These are phyloP conservation scores for Colletotrichum ledebouriae DNA, from an alignment of 2,329 filamentous ascomycete genomes.

Conservation along the genomic window DNA sequence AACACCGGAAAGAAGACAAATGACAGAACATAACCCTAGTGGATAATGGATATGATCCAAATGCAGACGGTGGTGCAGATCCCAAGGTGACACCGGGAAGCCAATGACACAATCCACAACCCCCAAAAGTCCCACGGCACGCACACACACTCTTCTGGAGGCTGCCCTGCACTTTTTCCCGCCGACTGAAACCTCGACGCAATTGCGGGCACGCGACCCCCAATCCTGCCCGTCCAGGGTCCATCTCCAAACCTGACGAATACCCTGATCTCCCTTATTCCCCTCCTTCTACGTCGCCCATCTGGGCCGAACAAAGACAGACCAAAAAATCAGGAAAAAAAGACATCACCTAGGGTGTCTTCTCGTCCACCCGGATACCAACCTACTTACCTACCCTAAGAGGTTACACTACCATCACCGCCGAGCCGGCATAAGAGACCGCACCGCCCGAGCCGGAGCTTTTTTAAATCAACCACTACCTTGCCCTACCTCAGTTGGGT, in stretches of 20 bases:
- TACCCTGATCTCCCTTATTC: background rate
- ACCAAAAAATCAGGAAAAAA: background rate
- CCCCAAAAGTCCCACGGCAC: background rate
- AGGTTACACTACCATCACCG: background rate
- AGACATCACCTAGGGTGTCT: background rate
- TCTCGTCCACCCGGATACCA: too few relatives aligned
- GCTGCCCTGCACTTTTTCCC: constrained; percentile 6
- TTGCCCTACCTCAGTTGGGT: too few relatives aligned
- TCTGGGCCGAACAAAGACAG: too few relatives aligned
- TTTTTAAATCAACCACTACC: constrained; percentile 12
- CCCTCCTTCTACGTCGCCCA: too few relatives aligned
- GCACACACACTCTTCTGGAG: background rate
- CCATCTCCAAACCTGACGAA: background rate
- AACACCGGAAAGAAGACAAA: too few relatives aligned
- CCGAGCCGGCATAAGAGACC: too few relatives aligned
- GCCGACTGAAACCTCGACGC: constrained; percentile 22
- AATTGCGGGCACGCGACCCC: constrained; percentile 38
- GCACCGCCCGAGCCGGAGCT: too few relatives aligned
- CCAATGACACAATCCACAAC: constrained; percentile 15
- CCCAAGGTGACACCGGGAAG: background rate
- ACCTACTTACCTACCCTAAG: background rate
- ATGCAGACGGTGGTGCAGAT: constrained; percentile 13
- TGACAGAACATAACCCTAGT: background rate
- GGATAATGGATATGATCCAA: background rate
- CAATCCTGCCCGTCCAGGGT: constrained; percentile 10